phyloP scores from a whole-genome alignment of 495 filamentous ascomycete genomes.

The Aspergillus nidulans region DNA sequence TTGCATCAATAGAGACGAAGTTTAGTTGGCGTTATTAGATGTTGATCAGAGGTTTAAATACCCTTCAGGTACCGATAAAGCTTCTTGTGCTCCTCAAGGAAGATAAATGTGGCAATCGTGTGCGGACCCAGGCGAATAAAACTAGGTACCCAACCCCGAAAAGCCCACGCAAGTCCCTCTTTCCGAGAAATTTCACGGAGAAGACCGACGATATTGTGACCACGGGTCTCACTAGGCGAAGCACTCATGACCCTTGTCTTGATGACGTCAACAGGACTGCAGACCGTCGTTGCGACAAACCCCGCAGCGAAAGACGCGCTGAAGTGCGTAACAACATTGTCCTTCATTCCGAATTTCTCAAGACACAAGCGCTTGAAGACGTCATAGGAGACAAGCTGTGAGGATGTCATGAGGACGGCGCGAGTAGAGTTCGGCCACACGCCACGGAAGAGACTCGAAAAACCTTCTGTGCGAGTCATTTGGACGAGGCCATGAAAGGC shows the following conservation, averaged over 20 bases:
- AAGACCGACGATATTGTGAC: slow-evolving; percentile 54
- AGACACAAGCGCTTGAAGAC: slow-evolving; percentile 80
- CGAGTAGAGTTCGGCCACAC: slow-evolving; percentile 88
- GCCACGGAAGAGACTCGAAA: slow-evolving; percentile 71
- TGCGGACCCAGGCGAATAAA: slow-evolving; percentile 91
- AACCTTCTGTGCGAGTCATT: slow-evolving; percentile 78
- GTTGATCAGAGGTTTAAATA: slow-evolving; percentile 9
- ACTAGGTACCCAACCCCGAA: slow-evolving; percentile 95
- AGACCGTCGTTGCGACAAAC: slow-evolving; percentile 91
- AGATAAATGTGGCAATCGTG: slow-evolving; percentile 92
- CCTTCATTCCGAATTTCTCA: slow-evolving; percentile 60
- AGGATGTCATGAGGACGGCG: slow-evolving; percentile 89
- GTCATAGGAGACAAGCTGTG: slow-evolving; percentile 88
- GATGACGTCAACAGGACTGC: slow-evolving; percentile 93
- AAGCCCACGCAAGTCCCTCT: slow-evolving; percentile 87
- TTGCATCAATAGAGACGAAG: slow-evolving; percentile 2
- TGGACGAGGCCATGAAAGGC: slow-evolving; percentile 81
- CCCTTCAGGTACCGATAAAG: slow-evolving; percentile 47
- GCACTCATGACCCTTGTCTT: slow-evolving; percentile 94
- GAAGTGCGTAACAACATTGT: slow-evolving; percentile 82
- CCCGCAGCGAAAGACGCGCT: slow-evolving; percentile 80
- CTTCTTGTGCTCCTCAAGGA: slow-evolving; percentile 75
- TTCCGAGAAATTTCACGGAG: slow-evolving; percentile 65
- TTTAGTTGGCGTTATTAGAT: slow-evolving; percentile 4
- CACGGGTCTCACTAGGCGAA: slow-evolving; percentile 44